Conservation (phyloP, 2,329 filamentous ascomycete species). For the Cryphonectria carpinicola region DNA sequence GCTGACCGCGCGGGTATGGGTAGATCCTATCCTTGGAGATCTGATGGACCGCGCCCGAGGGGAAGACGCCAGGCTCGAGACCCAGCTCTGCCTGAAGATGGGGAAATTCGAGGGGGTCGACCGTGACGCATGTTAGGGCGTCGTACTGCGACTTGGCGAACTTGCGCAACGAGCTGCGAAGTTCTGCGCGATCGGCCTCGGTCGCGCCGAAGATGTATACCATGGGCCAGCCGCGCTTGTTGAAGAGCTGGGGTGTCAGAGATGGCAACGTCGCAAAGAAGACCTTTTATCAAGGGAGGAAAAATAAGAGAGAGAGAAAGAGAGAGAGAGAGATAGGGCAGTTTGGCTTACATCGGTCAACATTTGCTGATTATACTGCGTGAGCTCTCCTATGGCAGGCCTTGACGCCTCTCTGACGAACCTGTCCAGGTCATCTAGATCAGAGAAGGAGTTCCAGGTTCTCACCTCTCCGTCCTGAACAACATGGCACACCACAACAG, state of each 20-base stretch:
- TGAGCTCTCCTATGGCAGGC: constrained; percentile 40
- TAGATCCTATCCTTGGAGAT: constrained; percentile 42
- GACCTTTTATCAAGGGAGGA: background rate
- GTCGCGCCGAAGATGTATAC: constrained; percentile 43
- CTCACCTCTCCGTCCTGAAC: constrained; percentile 36
- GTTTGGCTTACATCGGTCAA: constrained; percentile 39
- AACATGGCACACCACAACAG: constrained; percentile 38
- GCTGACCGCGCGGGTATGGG: constrained; percentile 39
- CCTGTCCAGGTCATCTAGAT: constrained; percentile 32
- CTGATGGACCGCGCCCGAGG: constrained; percentile 42
- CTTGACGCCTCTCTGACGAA: constrained; percentile 37
- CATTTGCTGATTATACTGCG: constrained; percentile 38
- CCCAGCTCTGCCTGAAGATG: constrained; percentile 40
- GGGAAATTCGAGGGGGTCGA: constrained; percentile 43
- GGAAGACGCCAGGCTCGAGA: constrained; percentile 35
- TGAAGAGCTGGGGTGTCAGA: background rate
- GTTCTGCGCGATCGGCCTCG: constrained; percentile 35
- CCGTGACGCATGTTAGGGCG: constrained; percentile 40
- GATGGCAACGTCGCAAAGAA: background rate
- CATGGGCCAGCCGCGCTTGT: constrained; percentile 42
- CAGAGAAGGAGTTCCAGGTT: constrained; percentile 27
- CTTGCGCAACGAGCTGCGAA: constrained; percentile 36
- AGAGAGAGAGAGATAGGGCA: too few relatives aligned
- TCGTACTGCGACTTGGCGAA: constrained; percentile 42
- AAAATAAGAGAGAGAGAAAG: too few relatives aligned